phyloP scores from a whole-genome alignment of 208 protist genomes.

The Crithidia acanthocephali region DNA sequence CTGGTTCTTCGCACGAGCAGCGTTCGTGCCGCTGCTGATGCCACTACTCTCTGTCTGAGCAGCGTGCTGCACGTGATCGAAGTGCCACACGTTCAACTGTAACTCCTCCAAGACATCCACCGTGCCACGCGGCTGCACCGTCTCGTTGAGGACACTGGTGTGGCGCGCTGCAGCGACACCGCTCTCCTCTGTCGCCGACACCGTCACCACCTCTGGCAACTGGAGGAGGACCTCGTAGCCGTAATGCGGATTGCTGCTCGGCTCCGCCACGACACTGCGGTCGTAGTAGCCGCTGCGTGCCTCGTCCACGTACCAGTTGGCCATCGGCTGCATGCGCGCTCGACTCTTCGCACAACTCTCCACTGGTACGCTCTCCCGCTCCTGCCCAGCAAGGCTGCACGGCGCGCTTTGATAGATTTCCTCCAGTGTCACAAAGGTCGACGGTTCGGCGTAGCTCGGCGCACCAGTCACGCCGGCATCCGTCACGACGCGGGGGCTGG shows the following conservation, averaged over 20 bases:
- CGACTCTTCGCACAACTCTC: not conserved
- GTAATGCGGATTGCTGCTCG: constrained; percentile 62
- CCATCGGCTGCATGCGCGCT: constrained; percentile 43
- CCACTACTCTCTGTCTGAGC: not conserved
- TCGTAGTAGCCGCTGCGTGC: constrained; percentile 69
- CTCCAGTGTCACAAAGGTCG: constrained; percentile 80
- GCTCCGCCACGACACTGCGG: constrained; percentile 55
- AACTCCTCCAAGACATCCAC: constrained; percentile 32
- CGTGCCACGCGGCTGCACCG: constrained; percentile 3
- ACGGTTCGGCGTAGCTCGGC: constrained; percentile 49
- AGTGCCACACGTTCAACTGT: constrained; percentile 35
- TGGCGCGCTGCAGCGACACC: not conserved
- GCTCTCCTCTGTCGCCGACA: not conserved
- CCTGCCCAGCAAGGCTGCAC: not conserved
- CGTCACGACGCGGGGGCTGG: constrained; percentile 18
- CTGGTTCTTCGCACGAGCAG: not conserved
- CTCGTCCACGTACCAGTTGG: constrained; percentile 67
- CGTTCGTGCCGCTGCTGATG: too few relatives aligned
- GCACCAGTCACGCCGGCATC: constrained; percentile 18
- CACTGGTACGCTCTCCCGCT: not conserved
- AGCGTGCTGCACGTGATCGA: not conserved
- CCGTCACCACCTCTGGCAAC: constrained; percentile 47
- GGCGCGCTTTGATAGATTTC: constrained; percentile 46
- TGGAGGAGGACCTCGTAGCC: constrained; percentile 73
- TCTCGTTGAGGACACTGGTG: not conserved